Conservation (phyloP, 1,284 basidiomycete genomes). For the Puccinia triticina region DNA sequence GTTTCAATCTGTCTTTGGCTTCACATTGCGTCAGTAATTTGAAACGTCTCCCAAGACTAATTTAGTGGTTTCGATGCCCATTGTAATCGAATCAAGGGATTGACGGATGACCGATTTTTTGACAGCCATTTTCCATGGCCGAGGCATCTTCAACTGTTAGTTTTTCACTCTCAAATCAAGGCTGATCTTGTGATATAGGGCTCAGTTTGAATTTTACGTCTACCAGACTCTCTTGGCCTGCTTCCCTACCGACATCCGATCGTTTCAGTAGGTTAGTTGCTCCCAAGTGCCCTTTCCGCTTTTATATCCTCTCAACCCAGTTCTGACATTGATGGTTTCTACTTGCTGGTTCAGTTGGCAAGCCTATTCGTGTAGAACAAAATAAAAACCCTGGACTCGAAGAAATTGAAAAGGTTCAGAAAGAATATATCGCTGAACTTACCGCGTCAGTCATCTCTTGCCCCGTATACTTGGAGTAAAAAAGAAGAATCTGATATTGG, state of each 20-base stretch:
- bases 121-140: constrained; percentile 50
- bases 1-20: constrained; percentile 89
- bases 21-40: constrained; percentile 85
- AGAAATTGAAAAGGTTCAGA: constrained; percentile 77
- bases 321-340: background rate
- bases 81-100: background rate
- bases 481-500: background rate
- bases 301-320: background rate
- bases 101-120: background rate
- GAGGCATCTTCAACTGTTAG: constrained; percentile 51
- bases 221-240: constrained; percentile 65
- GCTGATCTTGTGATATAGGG: background rate
- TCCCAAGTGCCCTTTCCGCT: background rate
- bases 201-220: background rate
- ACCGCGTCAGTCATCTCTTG: constrained; percentile 66
- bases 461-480: background rate
- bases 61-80: background rate
- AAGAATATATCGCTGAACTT: constrained; percentile 86
- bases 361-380: constrained; percentile 79
- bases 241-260: constrained; percentile 94
- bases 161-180: background rate
- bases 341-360: constrained; percentile 66
- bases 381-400: constrained; percentile 78
- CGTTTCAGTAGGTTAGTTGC: constrained; percentile 72
- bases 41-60: constrained; percentile 67